Base-by-base conservation (phyloP, 2,329 filamentous ascomycete genomes). In the Fusarium azukiicola region DNA sequence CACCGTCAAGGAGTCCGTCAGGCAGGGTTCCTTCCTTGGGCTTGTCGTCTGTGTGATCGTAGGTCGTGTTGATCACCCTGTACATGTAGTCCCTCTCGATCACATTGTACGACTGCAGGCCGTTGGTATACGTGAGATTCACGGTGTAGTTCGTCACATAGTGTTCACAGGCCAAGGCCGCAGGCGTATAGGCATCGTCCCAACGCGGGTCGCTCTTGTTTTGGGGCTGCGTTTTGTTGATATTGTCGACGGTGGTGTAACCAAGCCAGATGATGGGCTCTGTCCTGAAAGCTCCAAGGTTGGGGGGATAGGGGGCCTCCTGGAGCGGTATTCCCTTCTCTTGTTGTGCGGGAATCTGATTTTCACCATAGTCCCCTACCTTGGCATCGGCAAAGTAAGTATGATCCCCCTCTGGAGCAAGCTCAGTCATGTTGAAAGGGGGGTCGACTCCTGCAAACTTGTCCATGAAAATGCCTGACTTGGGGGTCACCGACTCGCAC, bases 181-280 rank as follows among this genome's bases (percentile, higher is more conserved):
- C 38, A 0, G 79, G 69, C 1, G 73, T 80, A 17, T 76, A 82
- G 1, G 75, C 80, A 2, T 77, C 63, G 2, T 76, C 40, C 80
- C 80, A 82, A 5, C 75, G 79, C 3, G 67, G 7, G 0, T 36
- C 12, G 0, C 58, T 12, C 0, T 54, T 72, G 1, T 64, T 6
- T 1, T 40, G 68, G 0, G 79, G 67, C 5, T 80, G 80, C 3
- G 54, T 23, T 44, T 68, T 52, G 3, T 38, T 73, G 1, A 72
- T 12, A 14, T 81, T 50, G 0, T 82, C 54, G 1, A 82, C 77
- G 0, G 71, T 61, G 2, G 79, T 72, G 3, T 82, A 81, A 1
- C 80, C 80, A 3, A 82, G 71, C 80, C 80, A 82, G 21, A 81
- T 79, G 2, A 71, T 56, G 0, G 79, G 80, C 16, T 82, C 80